A percentile compares a stretch with the other conserved stretches of the same genome.
Evolutionary conservation across 345 rosid species (phyloP).

Genomic region (Durio zibethinus): DNA sequence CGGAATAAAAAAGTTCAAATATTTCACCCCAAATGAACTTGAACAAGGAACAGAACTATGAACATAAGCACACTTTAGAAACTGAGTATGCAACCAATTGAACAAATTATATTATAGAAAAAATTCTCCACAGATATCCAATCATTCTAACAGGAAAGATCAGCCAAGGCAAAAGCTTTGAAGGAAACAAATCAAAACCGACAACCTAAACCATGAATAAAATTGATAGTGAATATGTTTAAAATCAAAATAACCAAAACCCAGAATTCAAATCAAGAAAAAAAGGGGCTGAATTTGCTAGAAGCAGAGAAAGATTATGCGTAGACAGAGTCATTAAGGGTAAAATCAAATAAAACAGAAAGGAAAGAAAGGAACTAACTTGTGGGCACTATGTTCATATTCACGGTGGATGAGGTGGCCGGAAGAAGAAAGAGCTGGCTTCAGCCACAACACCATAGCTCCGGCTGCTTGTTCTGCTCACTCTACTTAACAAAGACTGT

Average conservation of each 20-base stretch:
- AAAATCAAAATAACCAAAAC: constrained; percentile 5
- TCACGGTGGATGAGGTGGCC: constrained; percentile 66
- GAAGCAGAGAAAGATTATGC: background rate
- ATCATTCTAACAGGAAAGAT: background rate
- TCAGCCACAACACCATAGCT: constrained; percentile 43
- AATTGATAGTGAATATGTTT: background rate
- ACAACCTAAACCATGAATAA: background rate
- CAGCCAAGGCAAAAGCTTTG: background rate
- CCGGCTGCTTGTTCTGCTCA: constrained; percentile 33
- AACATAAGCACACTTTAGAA: background rate
- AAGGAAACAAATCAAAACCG: background rate
- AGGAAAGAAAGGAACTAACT: constrained; percentile 37
- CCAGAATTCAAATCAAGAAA: constrained; percentile 19
- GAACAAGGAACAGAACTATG: background rate
- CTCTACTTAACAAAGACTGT: constrained; percentile 23
- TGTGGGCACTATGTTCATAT: constrained; percentile 83
- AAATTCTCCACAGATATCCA: background rate
- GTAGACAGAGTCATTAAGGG: background rate
- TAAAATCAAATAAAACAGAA: constrained; percentile 7
- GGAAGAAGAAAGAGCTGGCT: constrained; percentile 49
- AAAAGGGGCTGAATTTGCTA: background rate
- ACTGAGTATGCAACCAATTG: background rate
- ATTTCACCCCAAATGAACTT: background rate
- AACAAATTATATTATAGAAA: background rate
- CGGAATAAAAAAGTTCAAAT: background rate